Conservation (phyloP, 768 basidiomycete species). For the Rhodosporidiobolus odoratus region DNA sequence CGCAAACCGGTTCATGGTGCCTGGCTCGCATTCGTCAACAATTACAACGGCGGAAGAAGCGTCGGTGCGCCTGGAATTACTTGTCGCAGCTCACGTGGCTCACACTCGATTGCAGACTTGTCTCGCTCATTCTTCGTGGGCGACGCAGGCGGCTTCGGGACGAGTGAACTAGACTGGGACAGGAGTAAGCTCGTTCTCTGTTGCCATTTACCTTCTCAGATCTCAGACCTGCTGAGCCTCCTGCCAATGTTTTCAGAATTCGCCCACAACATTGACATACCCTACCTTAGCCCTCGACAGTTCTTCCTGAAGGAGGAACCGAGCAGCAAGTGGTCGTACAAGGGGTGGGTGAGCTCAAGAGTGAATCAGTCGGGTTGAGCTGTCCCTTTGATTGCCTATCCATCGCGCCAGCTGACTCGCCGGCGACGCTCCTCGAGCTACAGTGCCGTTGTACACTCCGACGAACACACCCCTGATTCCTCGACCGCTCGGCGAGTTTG, state of each 20-base stretch:
- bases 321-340: neutral
- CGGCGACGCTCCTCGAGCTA: neutral
- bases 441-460: neutral
- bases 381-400: neutral
- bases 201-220: too few species aligned
- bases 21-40: conserved; percentile 43
- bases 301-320: conserved; percentile 27
- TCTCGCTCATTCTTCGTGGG: conserved; percentile 47
- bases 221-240: neutral
- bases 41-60: conserved; percentile 39
- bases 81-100: neutral
- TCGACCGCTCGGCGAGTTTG: neutral
- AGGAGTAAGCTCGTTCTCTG: neutral
- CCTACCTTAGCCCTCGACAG: conserved; percentile 29
- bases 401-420: neutral
- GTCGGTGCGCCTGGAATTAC: conserved; percentile 41
- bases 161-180: neutral
- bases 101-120: conserved; percentile 41
- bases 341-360: neutral
- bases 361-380: neutral
- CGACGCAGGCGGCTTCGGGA: conserved; percentile 46
- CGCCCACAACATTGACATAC: conserved; percentile 29
- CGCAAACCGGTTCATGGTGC: conserved; percentile 48
- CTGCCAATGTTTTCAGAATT: conserved; percentile 14
- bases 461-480: conserved; percentile 5